A percentile compares a stretch with the other conserved stretches of the same genome.
Conservation (phyloP, 306 rosid species). For the Sesbania bispinosa region DNA sequence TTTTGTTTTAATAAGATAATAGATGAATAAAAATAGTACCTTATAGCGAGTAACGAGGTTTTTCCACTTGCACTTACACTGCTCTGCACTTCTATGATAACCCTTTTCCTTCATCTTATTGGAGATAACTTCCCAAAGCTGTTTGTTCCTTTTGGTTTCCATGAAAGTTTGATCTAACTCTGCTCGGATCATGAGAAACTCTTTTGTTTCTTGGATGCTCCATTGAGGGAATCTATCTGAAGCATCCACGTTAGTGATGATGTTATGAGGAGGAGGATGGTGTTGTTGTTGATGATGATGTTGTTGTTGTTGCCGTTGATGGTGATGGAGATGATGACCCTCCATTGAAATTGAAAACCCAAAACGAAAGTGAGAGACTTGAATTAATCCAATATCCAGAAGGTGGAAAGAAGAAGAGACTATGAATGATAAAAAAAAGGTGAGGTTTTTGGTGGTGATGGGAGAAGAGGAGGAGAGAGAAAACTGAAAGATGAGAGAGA, state of each 20-base stretch:
- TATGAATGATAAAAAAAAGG: constrained; percentile 16
- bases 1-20: too few species aligned
- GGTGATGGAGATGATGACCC: constrained; percentile 56
- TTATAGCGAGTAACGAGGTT: constrained; percentile 94
- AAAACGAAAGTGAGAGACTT: background rate
- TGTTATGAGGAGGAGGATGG: constrained; percentile 20
- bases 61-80: constrained; percentile 99
- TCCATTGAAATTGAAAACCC: constrained; percentile 42
- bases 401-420: background rate
- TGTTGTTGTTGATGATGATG: constrained; percentile 19
- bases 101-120: constrained; percentile 77
- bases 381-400: background rate
- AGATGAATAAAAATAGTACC: constrained; percentile 43
- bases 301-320: constrained; percentile 35
- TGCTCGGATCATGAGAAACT: constrained; percentile 70
- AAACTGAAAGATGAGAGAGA: constrained; percentile 29
- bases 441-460: background rate
- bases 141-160: constrained; percentile 94
- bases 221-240: constrained; percentile 86
- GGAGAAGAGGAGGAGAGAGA: constrained; percentile 6
- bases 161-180: constrained; percentile 86
- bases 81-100: constrained; percentile 79
- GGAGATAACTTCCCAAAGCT: constrained; percentile 78
- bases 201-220: constrained; percentile 93
- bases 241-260: constrained; percentile 38